These are phyloP conservation scores for Fusarium dimerum DNA, from an alignment of 2,329 filamentous ascomycete genomes.

Conservation along the genomic window DNA sequence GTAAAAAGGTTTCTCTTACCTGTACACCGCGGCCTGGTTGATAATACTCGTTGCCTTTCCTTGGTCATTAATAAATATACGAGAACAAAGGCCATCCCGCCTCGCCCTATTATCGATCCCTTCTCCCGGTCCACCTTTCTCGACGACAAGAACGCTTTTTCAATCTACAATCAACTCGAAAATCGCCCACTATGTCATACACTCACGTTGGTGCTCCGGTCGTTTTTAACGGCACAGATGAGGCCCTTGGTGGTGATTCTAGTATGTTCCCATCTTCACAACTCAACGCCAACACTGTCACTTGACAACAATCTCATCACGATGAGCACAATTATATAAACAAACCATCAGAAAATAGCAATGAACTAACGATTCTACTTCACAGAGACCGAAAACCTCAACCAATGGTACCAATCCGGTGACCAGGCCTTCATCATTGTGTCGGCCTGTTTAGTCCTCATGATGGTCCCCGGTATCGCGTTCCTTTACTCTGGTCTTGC, in stretches of 20 bases:
- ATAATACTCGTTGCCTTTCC: background rate
- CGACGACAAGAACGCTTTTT: constrained; percentile 6
- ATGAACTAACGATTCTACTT: constrained; percentile 3
- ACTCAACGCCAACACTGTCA: background rate
- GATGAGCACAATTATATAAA: no score
- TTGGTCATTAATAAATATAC: background rate
- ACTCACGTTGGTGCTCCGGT: constrained; percentile 58
- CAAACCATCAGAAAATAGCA: background rate
- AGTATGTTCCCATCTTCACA: constrained; percentile 52
- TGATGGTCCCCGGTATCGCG: constrained; percentile 96
- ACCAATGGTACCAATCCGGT: constrained; percentile 91
- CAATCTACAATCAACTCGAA: constrained; percentile 7
- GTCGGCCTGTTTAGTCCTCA: constrained; percentile 85
- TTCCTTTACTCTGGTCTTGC: constrained; percentile 98
- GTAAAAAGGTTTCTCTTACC: background rate
- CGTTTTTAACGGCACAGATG: constrained; percentile 64
- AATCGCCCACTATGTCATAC: constrained; percentile 55
- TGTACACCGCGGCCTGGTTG: background rate
- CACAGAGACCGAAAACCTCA: constrained; percentile 80
- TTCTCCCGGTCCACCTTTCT: background rate
- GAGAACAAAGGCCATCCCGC: background rate
- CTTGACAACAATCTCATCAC: no score
- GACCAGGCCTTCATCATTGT: constrained; percentile 95
- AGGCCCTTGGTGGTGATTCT: constrained; percentile 72
- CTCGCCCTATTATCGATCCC: background rate